Evolutionary conservation across 345 rosid genomes (phyloP), one percentile per base, ranked within the genome.

Genomic region (Pistacia vera): DNA sequence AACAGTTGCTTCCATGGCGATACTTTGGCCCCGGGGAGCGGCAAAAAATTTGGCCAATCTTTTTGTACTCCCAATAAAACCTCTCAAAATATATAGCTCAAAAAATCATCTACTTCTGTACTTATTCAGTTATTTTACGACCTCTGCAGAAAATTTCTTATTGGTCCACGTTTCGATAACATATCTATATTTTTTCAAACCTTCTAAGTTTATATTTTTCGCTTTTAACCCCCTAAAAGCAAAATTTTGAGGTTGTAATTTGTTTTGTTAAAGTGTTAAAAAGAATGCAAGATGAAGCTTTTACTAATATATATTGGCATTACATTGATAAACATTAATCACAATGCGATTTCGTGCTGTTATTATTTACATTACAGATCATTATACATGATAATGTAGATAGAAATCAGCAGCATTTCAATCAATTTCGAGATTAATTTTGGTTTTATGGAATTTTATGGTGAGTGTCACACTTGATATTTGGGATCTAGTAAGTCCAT

Each of bases 401-500:
- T 18, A 35, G 22, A 17, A 64, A 25, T 62, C 22, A 54, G 33
- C 70, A 70, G 76, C 83, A 64, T 70, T 41, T 33, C 56, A 58
- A 12, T 4, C 22, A 28, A 56, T 48, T 33, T 11, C 10, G 41
- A 16, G 25, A 4, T 57, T 63, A 66, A 68, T 54, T 48, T 61
- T 76, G 74, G 74, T 70, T 75, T 71, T 71, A 75, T 80, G 77
- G 14, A 62, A 41, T 69, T 33, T 64, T 20, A 8, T 3, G 38
- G 38, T 38, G 66, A 30, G 14, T 25, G 9, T 11, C 5, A 38
- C 55, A 46, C 58, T 18, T 8, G 18, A 35, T n/a, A 20, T 20
- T 33, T 60, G 67, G 36, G 25, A 70, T 72, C 83, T 76, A 90
- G 73, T 90, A 93, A 25, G 90, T 90, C 97, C 97, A 93, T 78